These are phyloP conservation scores for Suillus americanus DNA, from an alignment of 768 basidiomycete species.

Conservation along the genomic window DNA sequence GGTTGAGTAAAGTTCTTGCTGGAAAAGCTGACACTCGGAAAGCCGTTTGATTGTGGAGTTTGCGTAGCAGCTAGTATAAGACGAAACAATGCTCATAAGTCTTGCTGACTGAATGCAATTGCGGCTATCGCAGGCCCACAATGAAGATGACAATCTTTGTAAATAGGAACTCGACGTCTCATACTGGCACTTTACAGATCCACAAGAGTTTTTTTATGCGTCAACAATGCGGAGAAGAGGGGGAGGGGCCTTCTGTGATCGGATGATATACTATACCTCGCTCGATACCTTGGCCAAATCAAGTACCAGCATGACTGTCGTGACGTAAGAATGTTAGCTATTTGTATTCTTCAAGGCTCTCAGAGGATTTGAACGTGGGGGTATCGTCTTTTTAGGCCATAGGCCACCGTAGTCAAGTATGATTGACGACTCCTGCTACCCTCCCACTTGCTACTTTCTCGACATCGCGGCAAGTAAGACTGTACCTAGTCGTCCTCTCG, in stretches of 20 bases:
- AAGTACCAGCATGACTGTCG: not conserved
- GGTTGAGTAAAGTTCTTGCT: not conserved
- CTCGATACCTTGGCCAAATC: not conserved
- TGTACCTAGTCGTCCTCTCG: conserved; percentile 62
- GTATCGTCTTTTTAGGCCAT: not conserved
- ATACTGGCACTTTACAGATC: conserved; percentile 10
- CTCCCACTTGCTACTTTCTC: conserved; percentile 45
- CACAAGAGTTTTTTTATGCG: conserved; percentile 17
- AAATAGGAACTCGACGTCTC: not conserved
- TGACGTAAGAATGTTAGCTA: not conserved
- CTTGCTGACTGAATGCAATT: not conserved
- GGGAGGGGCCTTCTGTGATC: not conserved
- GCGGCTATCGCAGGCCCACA: conserved; percentile 23
- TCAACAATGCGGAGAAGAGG: conserved; percentile 14
- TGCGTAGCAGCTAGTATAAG: not conserved
- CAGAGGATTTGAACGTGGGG: not conserved
- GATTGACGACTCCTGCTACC: not conserved
- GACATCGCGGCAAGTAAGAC: conserved; percentile 86
- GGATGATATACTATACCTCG: not conserved
- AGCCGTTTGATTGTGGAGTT: not conserved
- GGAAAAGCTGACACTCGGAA: not conserved
- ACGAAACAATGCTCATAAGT: not conserved
- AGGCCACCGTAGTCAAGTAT: not conserved
- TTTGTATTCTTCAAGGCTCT: too few species aligned
- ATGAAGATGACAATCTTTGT: conserved; percentile 16